Percentiles rank a stretch among this genome's conserved stretches.
These are phyloP conservation scores for Trichoderma aggressivum DNA, from an alignment of 2,329 filamentous ascomycete species.

Conservation along the genomic window DNA sequence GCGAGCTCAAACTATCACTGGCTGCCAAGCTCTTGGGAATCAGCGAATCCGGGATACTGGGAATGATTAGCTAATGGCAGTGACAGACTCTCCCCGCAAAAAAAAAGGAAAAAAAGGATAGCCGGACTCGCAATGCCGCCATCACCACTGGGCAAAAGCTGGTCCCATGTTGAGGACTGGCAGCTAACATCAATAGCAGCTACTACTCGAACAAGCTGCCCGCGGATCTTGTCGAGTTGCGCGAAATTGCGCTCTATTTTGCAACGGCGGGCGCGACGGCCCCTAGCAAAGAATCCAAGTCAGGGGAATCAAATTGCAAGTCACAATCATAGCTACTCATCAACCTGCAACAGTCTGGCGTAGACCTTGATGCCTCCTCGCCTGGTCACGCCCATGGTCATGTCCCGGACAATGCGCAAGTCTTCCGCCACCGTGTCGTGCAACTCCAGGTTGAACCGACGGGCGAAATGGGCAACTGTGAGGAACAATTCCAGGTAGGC, in stretches of 20 bases:
- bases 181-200: neutral
- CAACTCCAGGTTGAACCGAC: slow-evolving; percentile 23
- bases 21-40: neutral
- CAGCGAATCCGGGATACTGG: neutral
- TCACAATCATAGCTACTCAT: neutral
- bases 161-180: neutral
- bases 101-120: neutral
- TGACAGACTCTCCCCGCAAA: neutral
- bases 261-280: neutral
- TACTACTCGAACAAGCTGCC: neutral
- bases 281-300: neutral
- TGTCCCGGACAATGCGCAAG: slow-evolving; percentile 9
- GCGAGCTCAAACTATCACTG: neutral
- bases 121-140: too few relatives aligned
- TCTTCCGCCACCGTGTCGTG: slow-evolving; percentile 20
- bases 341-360: neutral
- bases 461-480: slow-evolving; percentile 19
- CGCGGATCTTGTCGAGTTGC: neutral
- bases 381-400: neutral
- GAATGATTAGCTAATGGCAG: neutral
- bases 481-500: slow-evolving; percentile 21
- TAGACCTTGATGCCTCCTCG: neutral
- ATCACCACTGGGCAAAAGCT: too few relatives aligned
- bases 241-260: neutral
- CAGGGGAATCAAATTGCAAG: neutral